phyloP scores from a whole-genome alignment of 139 green algal species.

The Micromonas pusilla region DNA sequence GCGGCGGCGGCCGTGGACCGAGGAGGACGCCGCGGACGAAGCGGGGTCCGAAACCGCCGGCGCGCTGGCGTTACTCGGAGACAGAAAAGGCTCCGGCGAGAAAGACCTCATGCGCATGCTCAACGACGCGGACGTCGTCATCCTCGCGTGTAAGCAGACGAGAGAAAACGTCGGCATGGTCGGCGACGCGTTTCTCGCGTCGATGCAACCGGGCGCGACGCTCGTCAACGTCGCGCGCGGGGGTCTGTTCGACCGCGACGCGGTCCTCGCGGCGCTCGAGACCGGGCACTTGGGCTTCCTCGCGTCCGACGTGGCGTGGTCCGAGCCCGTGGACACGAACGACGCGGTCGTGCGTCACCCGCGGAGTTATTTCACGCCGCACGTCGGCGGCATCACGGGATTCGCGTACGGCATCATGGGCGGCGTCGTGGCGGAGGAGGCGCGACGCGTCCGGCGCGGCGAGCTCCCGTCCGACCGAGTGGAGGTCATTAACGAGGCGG shows the following conservation, averaged over 20 bases:
- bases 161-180: conserved; percentile 43
- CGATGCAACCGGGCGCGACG: conserved; percentile 47
- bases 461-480: no score
- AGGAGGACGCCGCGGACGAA: not conserved
- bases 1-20: not conserved
- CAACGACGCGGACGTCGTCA: conserved; percentile 37
- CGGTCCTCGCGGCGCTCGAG: conserved; percentile 40
- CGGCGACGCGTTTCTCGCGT: conserved; percentile 36
- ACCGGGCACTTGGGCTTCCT: conserved; percentile 43
- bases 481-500: no score
- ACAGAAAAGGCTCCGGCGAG: not conserved
- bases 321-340: conserved; percentile 50
- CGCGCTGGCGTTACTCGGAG: not conserved
- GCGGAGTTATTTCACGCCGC: conserved; percentile 42
- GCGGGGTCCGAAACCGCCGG: not conserved
- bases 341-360: conserved; percentile 39
- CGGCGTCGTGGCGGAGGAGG: conserved; percentile 33
- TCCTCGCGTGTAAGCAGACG: conserved; percentile 46
- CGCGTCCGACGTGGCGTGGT: conserved; percentile 54
- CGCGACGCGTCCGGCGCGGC: no score
- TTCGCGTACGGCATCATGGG: conserved; percentile 56
- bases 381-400: conserved; percentile 61
- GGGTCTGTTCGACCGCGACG: conserved; percentile 51
- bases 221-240: conserved; percentile 55
- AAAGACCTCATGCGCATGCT: not conserved